These are phyloP conservation scores for Gaultheria prostrata DNA, from an alignment of 148 eudicot species.

Conservation along the genomic window DNA sequence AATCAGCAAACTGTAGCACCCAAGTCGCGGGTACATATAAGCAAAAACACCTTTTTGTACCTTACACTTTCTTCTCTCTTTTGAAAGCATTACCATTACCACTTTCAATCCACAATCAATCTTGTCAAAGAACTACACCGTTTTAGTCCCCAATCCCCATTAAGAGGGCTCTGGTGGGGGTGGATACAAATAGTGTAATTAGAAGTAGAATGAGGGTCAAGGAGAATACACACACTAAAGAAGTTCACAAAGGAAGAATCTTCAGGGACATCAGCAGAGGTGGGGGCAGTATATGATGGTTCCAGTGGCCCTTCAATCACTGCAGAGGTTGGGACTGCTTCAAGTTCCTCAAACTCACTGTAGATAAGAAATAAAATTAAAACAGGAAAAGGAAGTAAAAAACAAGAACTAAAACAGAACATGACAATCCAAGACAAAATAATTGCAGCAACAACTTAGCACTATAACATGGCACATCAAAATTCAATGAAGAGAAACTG, in stretches of 20 bases:
- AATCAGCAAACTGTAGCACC: neutral
- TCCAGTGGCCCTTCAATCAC: constrained; percentile 58
- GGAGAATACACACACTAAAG: constrained; percentile 47
- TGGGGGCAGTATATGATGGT: constrained; percentile 39
- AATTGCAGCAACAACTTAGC: neutral
- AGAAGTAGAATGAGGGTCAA: neutral
- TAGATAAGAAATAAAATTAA: constrained; percentile 11
- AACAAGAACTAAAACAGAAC: neutral
- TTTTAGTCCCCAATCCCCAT: neutral
- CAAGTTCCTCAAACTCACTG: constrained; percentile 77
- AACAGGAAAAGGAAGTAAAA: constrained; percentile 6
- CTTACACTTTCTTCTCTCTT: neutral
- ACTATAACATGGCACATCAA: neutral
- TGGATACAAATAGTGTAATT: neutral
- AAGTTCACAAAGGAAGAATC: constrained; percentile 52
- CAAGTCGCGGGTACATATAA: neutral
- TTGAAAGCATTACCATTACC: too few species aligned
- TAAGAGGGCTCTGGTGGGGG: neutral
- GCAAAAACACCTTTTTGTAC: neutral
- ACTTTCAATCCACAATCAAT: neutral
- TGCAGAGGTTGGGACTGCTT: constrained; percentile 49
- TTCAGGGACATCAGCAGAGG: constrained; percentile 38
- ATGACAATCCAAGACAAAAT: neutral
- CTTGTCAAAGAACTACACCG: neutral
- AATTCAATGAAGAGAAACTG: neutral